Conservation (phyloP, 345 rosid genomes). For the Eucalyptus melliodora region DNA sequence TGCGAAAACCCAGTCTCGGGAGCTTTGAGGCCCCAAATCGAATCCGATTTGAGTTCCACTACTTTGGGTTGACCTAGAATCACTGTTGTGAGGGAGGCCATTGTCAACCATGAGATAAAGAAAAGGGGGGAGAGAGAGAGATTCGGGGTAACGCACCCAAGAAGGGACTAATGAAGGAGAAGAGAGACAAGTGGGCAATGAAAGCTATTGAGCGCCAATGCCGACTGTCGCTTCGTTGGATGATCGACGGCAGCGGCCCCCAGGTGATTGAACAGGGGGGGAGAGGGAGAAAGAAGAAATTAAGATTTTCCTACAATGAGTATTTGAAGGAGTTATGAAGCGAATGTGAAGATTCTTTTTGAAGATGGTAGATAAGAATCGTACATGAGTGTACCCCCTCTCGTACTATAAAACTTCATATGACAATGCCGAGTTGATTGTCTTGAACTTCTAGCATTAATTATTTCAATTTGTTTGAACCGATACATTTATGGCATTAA, state of each 20-base stretch:
- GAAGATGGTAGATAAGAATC: too few relatives aligned
- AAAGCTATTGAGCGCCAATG: neutral
- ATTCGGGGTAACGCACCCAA: too few relatives aligned
- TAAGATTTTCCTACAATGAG: too few relatives aligned
- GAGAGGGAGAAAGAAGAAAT: too few relatives aligned
- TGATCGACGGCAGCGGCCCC: neutral
- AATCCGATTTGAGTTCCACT: neutral
- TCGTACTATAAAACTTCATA: too few relatives aligned
- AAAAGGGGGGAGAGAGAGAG: too few relatives aligned
- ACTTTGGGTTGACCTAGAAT: neutral
- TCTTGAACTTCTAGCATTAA: too few relatives aligned
- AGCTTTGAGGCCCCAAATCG: neutral
- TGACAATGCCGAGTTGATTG: rapidly evolving
- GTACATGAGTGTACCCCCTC: too few relatives aligned
- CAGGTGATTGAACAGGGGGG: neutral
- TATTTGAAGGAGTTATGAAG: too few relatives aligned
- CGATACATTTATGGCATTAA: too few relatives aligned
- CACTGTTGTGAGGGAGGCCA: neutral
- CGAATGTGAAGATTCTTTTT: too few relatives aligned
- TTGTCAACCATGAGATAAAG: neutral
- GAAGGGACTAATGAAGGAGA: neutral
- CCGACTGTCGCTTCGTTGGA: neutral
- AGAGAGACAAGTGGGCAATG: neutral
- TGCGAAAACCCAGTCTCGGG: neutral
- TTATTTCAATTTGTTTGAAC: too few relatives aligned